phyloP scores from a whole-genome alignment of 2,329 filamentous ascomycete species.

The Fulvia fulva region DNA sequence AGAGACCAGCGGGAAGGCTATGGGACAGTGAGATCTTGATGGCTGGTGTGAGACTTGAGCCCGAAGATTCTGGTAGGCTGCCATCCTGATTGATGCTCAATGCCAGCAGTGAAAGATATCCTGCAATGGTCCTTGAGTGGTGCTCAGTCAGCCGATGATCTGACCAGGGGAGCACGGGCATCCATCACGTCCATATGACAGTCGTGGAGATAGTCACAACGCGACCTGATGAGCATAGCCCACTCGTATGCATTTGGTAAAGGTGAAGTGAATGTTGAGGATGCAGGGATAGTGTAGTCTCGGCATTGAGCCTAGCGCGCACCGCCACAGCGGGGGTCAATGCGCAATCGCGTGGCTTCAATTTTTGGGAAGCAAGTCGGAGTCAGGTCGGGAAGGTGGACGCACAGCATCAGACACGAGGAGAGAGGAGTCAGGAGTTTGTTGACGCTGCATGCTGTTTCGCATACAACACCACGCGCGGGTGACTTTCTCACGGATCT shows the following conservation, averaged over 20 bases:
- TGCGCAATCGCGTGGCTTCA: neutral
- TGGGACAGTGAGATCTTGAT: neutral
- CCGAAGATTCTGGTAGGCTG: neutral
- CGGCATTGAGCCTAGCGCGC: neutral
- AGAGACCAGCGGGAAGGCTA: neutral
- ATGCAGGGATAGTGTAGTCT: neutral
- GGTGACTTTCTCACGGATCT: constrained; percentile 3
- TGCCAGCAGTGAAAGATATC: no score
- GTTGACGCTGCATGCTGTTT: constrained; percentile 1
- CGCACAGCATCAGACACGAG: neutral
- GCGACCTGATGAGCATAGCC: no score
- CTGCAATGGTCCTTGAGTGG: no score
- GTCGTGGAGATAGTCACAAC: no score
- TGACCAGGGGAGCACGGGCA: no score
- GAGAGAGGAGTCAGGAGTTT: neutral
- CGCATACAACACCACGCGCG: constrained; percentile 1
- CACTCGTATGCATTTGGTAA: neutral
- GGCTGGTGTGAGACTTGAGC: neutral
- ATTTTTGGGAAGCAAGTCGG: neutral
- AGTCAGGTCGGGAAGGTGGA: neutral
- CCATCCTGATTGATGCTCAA: no score
- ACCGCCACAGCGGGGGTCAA: neutral
- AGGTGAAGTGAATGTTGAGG: neutral
- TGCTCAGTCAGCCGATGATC: no score
- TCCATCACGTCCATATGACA: no score